Evolutionary conservation across 768 basidiomycete genomes (phyloP), one percentile per base, ranked within the genome.

Genomic region (Leccinum sublutescens): DNA sequence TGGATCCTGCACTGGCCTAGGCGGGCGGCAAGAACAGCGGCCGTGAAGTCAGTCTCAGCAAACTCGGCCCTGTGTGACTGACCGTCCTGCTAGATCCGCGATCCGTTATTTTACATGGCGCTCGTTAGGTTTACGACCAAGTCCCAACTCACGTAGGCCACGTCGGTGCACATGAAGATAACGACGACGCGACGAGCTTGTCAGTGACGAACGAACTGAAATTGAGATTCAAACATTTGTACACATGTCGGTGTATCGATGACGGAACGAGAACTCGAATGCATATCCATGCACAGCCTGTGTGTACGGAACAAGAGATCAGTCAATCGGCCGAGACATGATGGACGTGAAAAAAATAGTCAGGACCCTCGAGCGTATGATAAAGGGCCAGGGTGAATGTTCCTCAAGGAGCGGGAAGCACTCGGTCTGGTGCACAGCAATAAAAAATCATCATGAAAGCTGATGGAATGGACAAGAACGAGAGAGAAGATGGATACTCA

Each of bases 141-240:
- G 23, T 23, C 3, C 69, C 92, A 93, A 66, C 79, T 94, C 21
- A 93, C 91, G 15, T 79, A 86, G 62, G 84, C 87, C 6, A 93
- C 93, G 75, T 85, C 83, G 1, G 85, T 93, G 19, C 84, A 92
- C 67, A 90, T 93, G 88, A 93, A 93, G 76, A 23, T 23, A 3
- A 23, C 3, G 23, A 89, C 83, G 12, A 59, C 55, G 9, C 68
- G 50, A 66, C 10, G 11, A 29, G 33, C 15, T 23, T 27, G 3
- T 25, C 12, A 17, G 11, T 2, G 49, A 27, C 33, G 21, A 34
- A 34, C 8, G 9, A 23, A 45, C n/a, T n/a, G n/a, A 2, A 23
- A 23, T 23, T 12, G n/a, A 45, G 19, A 9, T 21, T 21, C 10
- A 19, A 8, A 21, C 43, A 21, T 45, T 23, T 11, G 45, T 47